Conservation (phyloP, 345 rosid species). For the Syzygium grande region DNA sequence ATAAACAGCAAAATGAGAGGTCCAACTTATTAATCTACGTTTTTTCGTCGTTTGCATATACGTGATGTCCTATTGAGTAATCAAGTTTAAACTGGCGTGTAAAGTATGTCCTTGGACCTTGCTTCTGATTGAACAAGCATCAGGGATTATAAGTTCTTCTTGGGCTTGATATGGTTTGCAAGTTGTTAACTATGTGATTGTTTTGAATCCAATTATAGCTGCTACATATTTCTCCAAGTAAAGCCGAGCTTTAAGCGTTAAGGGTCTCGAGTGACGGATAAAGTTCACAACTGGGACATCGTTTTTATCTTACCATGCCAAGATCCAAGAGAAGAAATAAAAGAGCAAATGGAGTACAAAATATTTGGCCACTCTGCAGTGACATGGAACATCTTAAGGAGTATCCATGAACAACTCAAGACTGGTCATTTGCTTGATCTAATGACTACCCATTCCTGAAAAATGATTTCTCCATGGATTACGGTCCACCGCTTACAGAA, state of each 20-base stretch:
- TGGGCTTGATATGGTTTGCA: background rate
- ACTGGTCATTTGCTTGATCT: background rate
- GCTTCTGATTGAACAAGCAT: background rate
- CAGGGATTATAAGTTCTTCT: background rate
- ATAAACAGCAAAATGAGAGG: background rate
- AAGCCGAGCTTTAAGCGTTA: background rate
- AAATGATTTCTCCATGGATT: background rate
- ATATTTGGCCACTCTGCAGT: background rate
- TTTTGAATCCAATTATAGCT: background rate
- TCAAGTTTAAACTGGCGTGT: background rate
- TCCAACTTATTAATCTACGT: background rate
- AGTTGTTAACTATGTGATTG: background rate
- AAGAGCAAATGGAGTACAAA: background rate
- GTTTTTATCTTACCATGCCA: background rate
- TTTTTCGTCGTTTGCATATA: background rate
- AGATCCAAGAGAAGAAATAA: background rate
- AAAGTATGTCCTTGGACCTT: background rate
- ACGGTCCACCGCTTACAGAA: background rate
- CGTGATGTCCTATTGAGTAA: background rate
- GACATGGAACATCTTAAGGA: background rate
- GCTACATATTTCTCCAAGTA: background rate
- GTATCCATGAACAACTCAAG: background rate
- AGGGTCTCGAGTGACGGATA: background rate
- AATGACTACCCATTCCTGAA: background rate
- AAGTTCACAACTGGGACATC: background rate